Base-by-base conservation (phyloP, 169 alveolate genomes). In the Eimeria sp. region DNA sequence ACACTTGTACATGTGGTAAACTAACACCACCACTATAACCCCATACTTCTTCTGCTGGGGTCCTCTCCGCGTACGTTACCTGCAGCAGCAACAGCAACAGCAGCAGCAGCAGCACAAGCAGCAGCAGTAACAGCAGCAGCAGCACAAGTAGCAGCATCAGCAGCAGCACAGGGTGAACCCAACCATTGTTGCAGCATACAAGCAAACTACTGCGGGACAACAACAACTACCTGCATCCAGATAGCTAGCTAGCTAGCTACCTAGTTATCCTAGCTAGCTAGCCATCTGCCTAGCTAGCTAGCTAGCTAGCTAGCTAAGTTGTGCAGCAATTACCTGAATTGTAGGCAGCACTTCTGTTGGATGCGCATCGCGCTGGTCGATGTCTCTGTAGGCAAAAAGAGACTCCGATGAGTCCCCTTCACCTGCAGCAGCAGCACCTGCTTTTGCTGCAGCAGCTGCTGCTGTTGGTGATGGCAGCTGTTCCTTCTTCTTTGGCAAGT, bases 11-110 rank as follows among this genome's bases (percentile, higher is more conserved):
- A 20, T 20, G 61, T 27, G 86, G 86, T 34, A 30, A 43, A 49
- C 4, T 49, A 2, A 16, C 1, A 61, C 20, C n/a, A 61, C n/a
- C 70, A 16, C 27, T 20, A 25, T 61, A 61, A 14, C 20, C n/a
- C 11, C 45, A 20, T 14, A 14, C 7, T 9, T n/a, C 83, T 14
- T 72, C 83, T 18, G 25, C 83, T 25, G 83, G 83, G 43, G 61
- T 43, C 30, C 65, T 22, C 40, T 78, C 88, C 10, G 88, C 88
- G 45, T 78, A 78, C 65, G 88, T 78, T 63, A 78, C 88, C 88
- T 78, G 88, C 61, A 78, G 88, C 88, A 78, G 88, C 54, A 78
- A 65, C 61, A 78, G 88, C 82, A 72, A 49, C 82, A 72, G 70
- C 82, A 72, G 82, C 43, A 72, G 82, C 82, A 72, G 82, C 82